Evolutionary conservation across 352 stramenopile genomes (phyloP).

Genomic region (Phytophthora nicotianae): DNA sequence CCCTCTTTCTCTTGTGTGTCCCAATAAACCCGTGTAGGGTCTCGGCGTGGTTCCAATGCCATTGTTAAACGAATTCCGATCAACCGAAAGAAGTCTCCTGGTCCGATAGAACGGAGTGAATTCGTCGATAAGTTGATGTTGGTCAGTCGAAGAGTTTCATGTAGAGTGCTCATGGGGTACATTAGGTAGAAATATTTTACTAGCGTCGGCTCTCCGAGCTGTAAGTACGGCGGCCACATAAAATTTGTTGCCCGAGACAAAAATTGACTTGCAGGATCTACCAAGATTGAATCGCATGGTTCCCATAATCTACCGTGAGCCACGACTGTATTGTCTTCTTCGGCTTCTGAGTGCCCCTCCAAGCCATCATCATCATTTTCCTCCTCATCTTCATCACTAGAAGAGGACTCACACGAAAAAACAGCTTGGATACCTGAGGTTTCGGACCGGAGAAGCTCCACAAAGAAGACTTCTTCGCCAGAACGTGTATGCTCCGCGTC

Average conservation of each 20-base stretch:
- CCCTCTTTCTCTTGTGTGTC: not conserved
- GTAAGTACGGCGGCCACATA: not conserved
- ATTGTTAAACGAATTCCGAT: slow-evolving; percentile 6
- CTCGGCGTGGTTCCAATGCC: not conserved
- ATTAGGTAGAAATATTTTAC: slow-evolving; percentile 2
- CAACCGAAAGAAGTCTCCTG: not conserved
- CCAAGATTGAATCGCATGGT: not conserved
- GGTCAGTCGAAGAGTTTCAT: not conserved
- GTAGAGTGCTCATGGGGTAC: not conserved
- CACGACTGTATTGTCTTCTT: not conserved
- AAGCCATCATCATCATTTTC: not conserved
- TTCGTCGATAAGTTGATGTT: not conserved
- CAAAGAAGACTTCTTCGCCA: not conserved
- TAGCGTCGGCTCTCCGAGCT: not conserved
- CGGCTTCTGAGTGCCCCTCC: not conserved
- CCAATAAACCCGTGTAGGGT: not conserved
- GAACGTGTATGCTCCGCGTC: not conserved
- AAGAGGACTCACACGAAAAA: not conserved
- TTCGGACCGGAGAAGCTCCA: not conserved
- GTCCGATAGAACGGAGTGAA: not conserved
- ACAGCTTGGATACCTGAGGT: not conserved
- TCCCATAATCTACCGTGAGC: not conserved
- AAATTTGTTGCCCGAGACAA: not conserved
- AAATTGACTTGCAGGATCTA: not conserved
- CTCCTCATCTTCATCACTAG: not conserved